Base-by-base conservation (phyloP, 768 basidiomycete species). In the Leccinum incarnatum region DNA sequence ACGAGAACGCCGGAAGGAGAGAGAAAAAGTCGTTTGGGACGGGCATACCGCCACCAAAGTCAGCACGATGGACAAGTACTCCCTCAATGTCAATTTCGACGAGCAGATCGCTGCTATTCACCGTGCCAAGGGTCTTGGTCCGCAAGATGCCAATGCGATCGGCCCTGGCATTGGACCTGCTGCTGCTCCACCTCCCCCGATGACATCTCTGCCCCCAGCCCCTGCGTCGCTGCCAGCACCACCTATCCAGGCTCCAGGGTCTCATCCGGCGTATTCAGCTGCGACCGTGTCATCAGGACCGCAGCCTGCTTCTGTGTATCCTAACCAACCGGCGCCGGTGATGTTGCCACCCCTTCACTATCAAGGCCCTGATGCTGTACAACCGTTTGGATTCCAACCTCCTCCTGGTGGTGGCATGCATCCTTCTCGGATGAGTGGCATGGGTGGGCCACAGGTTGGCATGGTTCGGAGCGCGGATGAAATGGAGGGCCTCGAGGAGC, bases 41-140 rank as follows among this genome's bases (percentile, higher is more conserved):
- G 97, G 97, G 66, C 95, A 98, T 74, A 95, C 95, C 2, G 91
- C 93, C 47, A 91, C 93, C 47, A 98, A 95, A 76, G 89, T 89
- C 51, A 86, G 85, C 64, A 97, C 94, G 1, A 79, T 95, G 69
- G 91, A 95, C 81, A 93, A 93, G 69, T 99, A 89, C 79, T 95
- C 95, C 51, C 87, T 86, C 15, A 89, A 89, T 62, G 94, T 92
- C 78, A 95, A 94, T 71, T 88, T 98, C 71, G 94, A 98, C 76
- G 95, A 98, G 69, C 97, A 99, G 72, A 99, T 99, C 72, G 93
- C 93, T 47, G 93, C 95, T 51, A 94, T 98, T 58, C 95, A 97
- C 75, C 89, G 89, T 57, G 85, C 93, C 25, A 93, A 94, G 72
- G 94, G 93, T 75, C 83, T 96, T 32, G 88, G 90, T 63, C 89